phyloP scores from a whole-genome alignment of 345 rosid species.

The Carallia pectinifolia region DNA sequence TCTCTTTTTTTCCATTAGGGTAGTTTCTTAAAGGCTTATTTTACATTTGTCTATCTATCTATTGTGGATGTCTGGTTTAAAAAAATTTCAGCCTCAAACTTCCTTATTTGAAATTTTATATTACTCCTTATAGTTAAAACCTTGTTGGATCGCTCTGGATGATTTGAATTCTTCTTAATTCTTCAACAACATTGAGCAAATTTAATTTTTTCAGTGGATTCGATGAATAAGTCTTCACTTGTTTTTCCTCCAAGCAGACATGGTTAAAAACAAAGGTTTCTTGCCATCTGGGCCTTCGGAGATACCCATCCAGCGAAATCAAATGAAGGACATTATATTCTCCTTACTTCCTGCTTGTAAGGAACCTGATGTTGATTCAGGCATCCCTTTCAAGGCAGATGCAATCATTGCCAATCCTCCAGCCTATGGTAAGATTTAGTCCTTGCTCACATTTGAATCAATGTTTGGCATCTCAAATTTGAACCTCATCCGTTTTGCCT shows the following conservation, averaged over 20 bases:
- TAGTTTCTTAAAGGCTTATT: conserved; percentile 1
- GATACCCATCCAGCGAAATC: conserved; percentile 84
- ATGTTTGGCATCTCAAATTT: background rate
- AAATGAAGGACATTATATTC: conserved; percentile 74
- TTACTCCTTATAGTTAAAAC: too few relatives aligned
- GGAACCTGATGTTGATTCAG: conserved; percentile 87
- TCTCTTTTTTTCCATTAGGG: background rate
- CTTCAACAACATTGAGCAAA: background rate
- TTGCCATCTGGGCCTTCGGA: conserved; percentile 98
- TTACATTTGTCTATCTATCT: too few relatives aligned
- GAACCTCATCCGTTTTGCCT: background rate
- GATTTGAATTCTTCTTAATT: too few relatives aligned
- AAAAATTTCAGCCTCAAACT: too few relatives aligned
- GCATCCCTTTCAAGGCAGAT: conserved; percentile 81
- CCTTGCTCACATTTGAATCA: background rate
- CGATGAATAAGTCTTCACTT: conserved; percentile 13
- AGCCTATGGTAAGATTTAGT: conserved; percentile 69
- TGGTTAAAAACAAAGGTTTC: conserved; percentile 99
- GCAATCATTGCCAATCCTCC: conserved; percentile 99
- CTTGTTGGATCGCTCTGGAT: too few relatives aligned
- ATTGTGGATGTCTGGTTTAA: too few relatives aligned
- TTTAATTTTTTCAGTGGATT: background rate
- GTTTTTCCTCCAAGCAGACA: conserved; percentile 57
- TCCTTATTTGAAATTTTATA: too few relatives aligned
- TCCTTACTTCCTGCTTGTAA: conserved; percentile 94